phyloP scores from a whole-genome alignment of 2,329 filamentous ascomycete genomes.

The Coniella lustricola region DNA sequence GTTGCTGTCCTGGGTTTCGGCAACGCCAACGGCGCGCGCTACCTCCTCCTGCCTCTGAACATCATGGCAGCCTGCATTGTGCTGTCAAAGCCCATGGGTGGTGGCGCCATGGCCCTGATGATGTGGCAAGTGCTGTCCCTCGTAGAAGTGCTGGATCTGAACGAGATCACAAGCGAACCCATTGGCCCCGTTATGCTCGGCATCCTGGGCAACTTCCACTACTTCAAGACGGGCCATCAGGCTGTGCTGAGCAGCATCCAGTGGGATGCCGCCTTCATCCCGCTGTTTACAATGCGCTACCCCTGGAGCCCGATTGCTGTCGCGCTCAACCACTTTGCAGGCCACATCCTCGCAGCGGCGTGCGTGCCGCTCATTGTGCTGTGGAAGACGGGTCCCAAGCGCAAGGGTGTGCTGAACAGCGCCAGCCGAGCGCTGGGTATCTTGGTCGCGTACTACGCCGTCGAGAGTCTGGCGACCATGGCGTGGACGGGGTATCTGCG shows the following conservation, averaged over 20 bases:
- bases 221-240: constrained; percentile 97
- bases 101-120: constrained; percentile 73
- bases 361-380: constrained; percentile 75
- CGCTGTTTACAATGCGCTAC: constrained; percentile 73
- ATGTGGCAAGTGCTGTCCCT: constrained; percentile 83
- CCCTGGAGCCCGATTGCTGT: constrained; percentile 84
- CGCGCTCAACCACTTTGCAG: constrained; percentile 78
- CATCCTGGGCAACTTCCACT: constrained; percentile 88
- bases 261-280: constrained; percentile 93
- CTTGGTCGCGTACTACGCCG: constrained; percentile 76
- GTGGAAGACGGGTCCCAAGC: constrained; percentile 82
- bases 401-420: constrained; percentile 60
- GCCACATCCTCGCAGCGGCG: constrained; percentile 75
- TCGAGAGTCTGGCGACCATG: constrained; percentile 77
- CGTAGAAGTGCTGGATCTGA: constrained; percentile 56
- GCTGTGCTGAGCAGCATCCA: constrained; percentile 82
- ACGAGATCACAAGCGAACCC: constrained; percentile 55
- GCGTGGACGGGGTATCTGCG: constrained; percentile 83
- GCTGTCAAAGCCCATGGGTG: constrained; percentile 91
- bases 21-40: constrained; percentile 87
- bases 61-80: constrained; percentile 70
- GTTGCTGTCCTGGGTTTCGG: constrained; percentile 85
- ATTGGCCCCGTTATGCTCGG: constrained; percentile 81
- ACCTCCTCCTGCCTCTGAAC: constrained; percentile 75
- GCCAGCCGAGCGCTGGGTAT: constrained; percentile 65